Percentiles rank a stretch among this genome's conserved stretches.
phyloP scores from a whole-genome alignment of 176 grass and related monocot genomes.

The Ensete ventricosum region DNA sequence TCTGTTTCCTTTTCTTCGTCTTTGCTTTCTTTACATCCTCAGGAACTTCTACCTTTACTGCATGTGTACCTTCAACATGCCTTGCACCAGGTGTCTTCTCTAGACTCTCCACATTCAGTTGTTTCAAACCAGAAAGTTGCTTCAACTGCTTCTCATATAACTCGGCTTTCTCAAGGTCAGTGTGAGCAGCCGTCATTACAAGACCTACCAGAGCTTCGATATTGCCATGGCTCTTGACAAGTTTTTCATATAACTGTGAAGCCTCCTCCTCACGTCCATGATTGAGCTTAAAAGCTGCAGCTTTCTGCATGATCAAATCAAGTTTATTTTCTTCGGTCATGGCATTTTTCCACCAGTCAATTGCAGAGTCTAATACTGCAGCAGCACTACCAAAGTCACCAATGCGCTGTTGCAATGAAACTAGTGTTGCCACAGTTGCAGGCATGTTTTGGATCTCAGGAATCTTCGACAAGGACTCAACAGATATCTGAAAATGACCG shows the following conservation, averaged over 20 bases:
- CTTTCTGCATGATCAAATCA: slow-evolving; percentile 56
- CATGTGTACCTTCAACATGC: slow-evolving; percentile 45
- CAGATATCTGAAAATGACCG: slow-evolving; percentile 63
- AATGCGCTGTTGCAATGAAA: slow-evolving; percentile 52
- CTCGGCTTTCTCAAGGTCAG: slow-evolving; percentile 71
- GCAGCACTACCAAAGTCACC: slow-evolving; percentile 41
- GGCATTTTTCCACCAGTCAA: slow-evolving; percentile 79
- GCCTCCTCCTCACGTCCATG: slow-evolving; percentile 66
- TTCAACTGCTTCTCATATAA: slow-evolving; percentile 79
- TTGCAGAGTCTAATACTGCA: slow-evolving; percentile 60
- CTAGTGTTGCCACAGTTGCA: slow-evolving; percentile 61
- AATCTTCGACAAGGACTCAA: slow-evolving; percentile 60
- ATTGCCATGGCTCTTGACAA: slow-evolving; percentile 64
- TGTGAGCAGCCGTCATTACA: slow-evolving; percentile 55
- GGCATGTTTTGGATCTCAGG: slow-evolving; percentile 77
- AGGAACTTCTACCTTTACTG: slow-evolving; percentile 36
- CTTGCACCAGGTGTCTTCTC: slow-evolving; percentile 83
- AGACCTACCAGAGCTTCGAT: slow-evolving; percentile 68
- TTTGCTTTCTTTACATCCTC: slow-evolving; percentile 71
- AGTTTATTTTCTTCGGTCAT: slow-evolving; percentile 74
- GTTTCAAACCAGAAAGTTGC: slow-evolving; percentile 64
- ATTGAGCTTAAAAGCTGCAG: slow-evolving; percentile 82
- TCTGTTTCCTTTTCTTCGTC: slow-evolving; percentile 81
- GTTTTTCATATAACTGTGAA: slow-evolving; percentile 64
- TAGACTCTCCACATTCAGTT: slow-evolving; percentile 53